Evolutionary conservation across 2,329 filamentous ascomycete genomes (phyloP), one percentile per base, ranked within the genome.

Genomic region (Exophiala sp.): DNA sequence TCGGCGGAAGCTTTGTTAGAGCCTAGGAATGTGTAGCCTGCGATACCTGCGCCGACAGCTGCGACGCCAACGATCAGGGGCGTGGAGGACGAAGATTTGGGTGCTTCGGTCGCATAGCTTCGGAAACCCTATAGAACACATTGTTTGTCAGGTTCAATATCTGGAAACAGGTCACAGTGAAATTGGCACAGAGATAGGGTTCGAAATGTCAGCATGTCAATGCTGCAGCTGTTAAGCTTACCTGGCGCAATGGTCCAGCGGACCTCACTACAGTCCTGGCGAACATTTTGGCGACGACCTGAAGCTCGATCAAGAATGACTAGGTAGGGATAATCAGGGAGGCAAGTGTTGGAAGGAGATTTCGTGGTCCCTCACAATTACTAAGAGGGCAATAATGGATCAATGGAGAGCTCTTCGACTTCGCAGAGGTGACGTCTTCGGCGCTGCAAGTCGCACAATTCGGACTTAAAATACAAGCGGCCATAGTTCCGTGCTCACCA

Each of bases 21-120:
- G 60, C 73, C 60, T 3, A 61, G 52, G 50, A 64, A 65, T 33
- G 57, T 80, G 63, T 78, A 78, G 69, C 80, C 82, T 48, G 73
- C 79, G 55, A 82, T 87, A 16, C 83, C 74, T 54, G 75, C 82
- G 47, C 76, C 81, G 35, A 78, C 85, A 44, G 80, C 77, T 53
- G 78, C 84, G 36, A 78, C 77, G 24, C 50, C 72, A 52, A 67
- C 72, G 65, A 59, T 69, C 66, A 41, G 72, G 58, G 59, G 71
- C 67, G 36, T 73, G 66, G 24, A 63, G 58, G 57, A 69, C 45
- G 77, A 80, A 68, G 80, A 75, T 72, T 83, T 82, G 66, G 71
- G 72, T 57, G 77, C 74, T 58, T 77, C 71, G 61, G 88, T 87
- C 53, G 91, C 88, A 73, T 95, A 96, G 66, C 80, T 78, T 68